Conservation (phyloP, 768 basidiomycete genomes). For the Clathrus columnatus region DNA sequence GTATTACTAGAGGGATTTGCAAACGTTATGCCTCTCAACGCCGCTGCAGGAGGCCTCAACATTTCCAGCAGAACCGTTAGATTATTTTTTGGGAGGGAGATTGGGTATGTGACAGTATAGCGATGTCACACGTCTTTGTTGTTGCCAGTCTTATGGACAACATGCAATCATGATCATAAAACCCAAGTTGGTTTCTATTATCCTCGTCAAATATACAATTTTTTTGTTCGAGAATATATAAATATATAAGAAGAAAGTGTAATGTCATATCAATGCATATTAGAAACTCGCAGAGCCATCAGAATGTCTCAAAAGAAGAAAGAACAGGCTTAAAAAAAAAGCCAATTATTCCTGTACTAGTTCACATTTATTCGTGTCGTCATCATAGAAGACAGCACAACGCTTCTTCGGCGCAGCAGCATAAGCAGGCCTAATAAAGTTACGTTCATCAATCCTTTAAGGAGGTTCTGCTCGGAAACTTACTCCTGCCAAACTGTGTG, state of each 20-base stretch:
- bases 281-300: background rate
- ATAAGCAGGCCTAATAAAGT: slow-evolving; percentile 25
- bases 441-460: slow-evolving; percentile 18
- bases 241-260: background rate
- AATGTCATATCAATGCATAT: background rate
- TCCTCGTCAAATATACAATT: background rate
- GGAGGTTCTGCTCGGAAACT: slow-evolving; percentile 2
- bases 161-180: background rate
- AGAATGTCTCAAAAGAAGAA: background rate
- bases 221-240: background rate
- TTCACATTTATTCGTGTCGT: background rate
- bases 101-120: slow-evolving; percentile 14
- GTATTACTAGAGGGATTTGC: background rate
- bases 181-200: background rate
- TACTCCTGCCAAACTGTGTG: slow-evolving; percentile 12
- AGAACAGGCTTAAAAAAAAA: background rate
- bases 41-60: slow-evolving; percentile 13
- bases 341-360: background rate
- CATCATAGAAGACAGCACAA: background rate
- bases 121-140: background rate
- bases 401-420: slow-evolving; percentile 75
- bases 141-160: background rate
- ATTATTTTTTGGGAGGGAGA: background rate
- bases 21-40: slow-evolving; percentile 1
- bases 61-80: slow-evolving; percentile 7